Conservation (phyloP, 2,329 filamentous ascomycete genomes). For the Talaromyces sp. region DNA sequence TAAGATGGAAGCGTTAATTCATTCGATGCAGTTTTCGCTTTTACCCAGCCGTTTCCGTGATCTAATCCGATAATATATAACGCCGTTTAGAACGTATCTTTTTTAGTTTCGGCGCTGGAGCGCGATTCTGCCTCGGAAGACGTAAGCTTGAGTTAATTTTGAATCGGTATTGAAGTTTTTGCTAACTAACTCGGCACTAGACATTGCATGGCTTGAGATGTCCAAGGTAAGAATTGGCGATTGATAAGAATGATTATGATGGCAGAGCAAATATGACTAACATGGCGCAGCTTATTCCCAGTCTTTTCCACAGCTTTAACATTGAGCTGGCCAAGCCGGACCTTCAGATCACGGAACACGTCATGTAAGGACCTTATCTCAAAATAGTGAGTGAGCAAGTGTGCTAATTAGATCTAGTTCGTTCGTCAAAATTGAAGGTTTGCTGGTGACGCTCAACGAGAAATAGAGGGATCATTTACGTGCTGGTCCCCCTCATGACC, state of each 20-base stretch:
- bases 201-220: slow-evolving; percentile 16
- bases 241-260: neutral
- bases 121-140: slow-evolving; percentile 13
- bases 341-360: neutral
- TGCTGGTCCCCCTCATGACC: neutral
- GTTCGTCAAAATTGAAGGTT: neutral
- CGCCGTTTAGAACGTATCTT: slow-evolving; percentile 10
- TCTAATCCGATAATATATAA: too few species aligned
- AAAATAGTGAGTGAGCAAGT: neutral
- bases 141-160: slow-evolving; percentile 9
- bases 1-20: too few species aligned
- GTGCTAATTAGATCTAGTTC: neutral
- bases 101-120: slow-evolving; percentile 15
- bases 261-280: neutral
- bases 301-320: neutral
- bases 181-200: slow-evolving; percentile 3
- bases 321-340: neutral
- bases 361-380: neutral
- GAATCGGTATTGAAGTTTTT: neutral
- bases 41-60: too few species aligned
- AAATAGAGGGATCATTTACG: neutral
- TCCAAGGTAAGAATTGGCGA: slow-evolving; percentile 4
- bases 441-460: neutral
- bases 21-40: too few species aligned
- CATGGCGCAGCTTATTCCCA: neutral